Base-by-base conservation (phyloP, 2,329 filamentous ascomycete species). In the Stachybotrys elegans region DNA sequence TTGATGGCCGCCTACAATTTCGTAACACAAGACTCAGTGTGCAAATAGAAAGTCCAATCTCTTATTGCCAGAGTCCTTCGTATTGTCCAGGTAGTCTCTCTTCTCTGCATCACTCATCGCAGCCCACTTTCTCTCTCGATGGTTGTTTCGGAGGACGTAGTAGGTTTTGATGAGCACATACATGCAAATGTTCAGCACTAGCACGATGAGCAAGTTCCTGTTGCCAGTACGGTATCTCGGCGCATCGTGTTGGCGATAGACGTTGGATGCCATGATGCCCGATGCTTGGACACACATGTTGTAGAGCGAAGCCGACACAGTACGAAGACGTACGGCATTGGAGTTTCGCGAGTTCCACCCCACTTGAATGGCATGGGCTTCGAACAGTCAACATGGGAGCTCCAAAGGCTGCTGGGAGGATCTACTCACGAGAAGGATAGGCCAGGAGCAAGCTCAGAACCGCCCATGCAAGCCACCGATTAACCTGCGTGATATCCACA, bases 331-430 rank as follows among this genome's bases (percentile, higher is more conserved):
- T 1, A 84, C 79, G 2, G 73, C 70, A 34, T 78, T 78, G 1
- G 78, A 73, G 53, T 83, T 84, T 34, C 78, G 70, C 3, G 75
- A 79, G 1, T 72, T 79, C 58, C 78, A 75, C 0, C 71, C 77
- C 2, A 82, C 79, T 23, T 73, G 54, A 22, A 63, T 58, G 9
- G 58, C 57, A 29, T 61, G 57, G 16, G 53, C 54, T 56, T 20
- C 20, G 19, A 17, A 27, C 12, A 19, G 7, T 42, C 7, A 43
- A 17, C 31, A 8, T 16, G 9, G 31, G 31, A 8, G 8, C 3
- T 34, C 19, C 14, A 12, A 2, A 34, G n/a, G 9, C 64, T n/a
- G 1, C 2, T 29, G 44, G 44, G 22, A 49, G 36, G 5, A 40
- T 7, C 25, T 8, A 31, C 67, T 29, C 69, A 71, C 40, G 75